These are phyloP conservation scores for Amborella trichopoda DNA, from an alignment of 164 flowering plant species.

Conservation along the genomic window DNA sequence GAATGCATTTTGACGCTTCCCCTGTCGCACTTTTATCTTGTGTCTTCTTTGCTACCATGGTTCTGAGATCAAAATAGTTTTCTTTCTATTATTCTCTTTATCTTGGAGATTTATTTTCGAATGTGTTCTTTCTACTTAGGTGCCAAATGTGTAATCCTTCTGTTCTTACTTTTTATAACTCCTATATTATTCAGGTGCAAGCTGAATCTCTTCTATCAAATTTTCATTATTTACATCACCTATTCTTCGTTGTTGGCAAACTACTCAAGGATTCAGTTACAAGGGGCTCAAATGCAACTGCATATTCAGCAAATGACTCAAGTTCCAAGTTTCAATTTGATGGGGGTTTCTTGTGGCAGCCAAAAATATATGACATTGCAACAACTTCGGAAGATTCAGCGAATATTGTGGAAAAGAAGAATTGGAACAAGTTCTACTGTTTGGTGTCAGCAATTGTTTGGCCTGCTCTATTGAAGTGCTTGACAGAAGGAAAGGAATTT, in stretches of 20 bases:
- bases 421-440: slow-evolving; percentile 35
- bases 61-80: no score
- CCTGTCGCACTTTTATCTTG: no score
- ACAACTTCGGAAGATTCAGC: slow-evolving; percentile 10
- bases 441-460: slow-evolving; percentile 45
- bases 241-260: slow-evolving; percentile 66
- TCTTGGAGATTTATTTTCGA: no score
- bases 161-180: not conserved
- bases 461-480: slow-evolving; percentile 53
- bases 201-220: slow-evolving; percentile 44
- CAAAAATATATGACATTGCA: slow-evolving; percentile 32
- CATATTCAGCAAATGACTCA: no score
- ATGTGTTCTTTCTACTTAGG: no score
- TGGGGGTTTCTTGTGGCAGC: slow-evolving; percentile 81
- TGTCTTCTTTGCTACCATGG: no score
- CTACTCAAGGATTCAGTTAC: slow-evolving; percentile 40
- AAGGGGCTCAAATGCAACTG: slow-evolving; percentile 13
- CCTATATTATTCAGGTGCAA: slow-evolving; percentile 37
- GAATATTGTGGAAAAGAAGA: slow-evolving; percentile 14
- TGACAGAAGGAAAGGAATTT: slow-evolving; percentile 65
- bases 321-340: slow-evolving; percentile 32
- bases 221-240: slow-evolving; percentile 62
- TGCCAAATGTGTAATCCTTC: no score
- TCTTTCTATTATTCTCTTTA: no score
- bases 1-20: no score